Evolutionary conservation across 495 filamentous ascomycete species (phyloP).

Genomic region (Talaromyces adpressus): DNA sequence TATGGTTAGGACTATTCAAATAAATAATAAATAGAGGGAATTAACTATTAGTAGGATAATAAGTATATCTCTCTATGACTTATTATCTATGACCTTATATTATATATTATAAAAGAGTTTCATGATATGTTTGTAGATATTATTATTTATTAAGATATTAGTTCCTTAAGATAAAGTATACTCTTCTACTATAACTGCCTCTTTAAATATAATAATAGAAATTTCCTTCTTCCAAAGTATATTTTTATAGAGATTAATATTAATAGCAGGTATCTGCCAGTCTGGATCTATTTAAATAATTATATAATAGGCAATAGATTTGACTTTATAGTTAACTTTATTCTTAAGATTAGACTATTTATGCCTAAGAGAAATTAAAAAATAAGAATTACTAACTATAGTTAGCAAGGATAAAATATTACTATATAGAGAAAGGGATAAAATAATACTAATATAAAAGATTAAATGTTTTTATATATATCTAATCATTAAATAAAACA

Average conservation of each 20-base stretch:
- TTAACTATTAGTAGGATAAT: constrained; percentile 6
- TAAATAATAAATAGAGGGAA: not conserved
- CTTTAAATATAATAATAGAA: constrained; percentile 16
- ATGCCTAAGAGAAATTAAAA: too few species aligned
- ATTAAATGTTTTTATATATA: not conserved
- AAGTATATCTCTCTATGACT: constrained; percentile 1
- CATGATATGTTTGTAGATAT: constrained; percentile 11
- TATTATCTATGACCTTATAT: constrained; percentile 11
- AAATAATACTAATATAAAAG: not conserved
- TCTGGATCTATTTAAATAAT: too few species aligned
- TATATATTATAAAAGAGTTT: constrained; percentile 12
- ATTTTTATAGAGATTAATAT: too few species aligned
- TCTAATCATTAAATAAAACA: too few species aligned
- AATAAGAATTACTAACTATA: constrained; percentile 4
- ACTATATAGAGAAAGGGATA: not conserved
- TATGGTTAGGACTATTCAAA: not conserved
- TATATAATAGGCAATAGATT: too few species aligned
- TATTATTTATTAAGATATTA: constrained; percentile 17
- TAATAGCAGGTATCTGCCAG: too few species aligned
- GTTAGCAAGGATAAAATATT: not conserved
- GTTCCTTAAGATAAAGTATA: constrained; percentile 10
- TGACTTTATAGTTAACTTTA: too few species aligned
- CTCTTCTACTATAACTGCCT: constrained; percentile 14
- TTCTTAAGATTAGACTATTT: too few species aligned
- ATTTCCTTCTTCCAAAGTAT: constrained; percentile 7